phyloP scores from a whole-genome alignment of 2,329 filamentous ascomycete species.

The Trichoderma semiorbis region DNA sequence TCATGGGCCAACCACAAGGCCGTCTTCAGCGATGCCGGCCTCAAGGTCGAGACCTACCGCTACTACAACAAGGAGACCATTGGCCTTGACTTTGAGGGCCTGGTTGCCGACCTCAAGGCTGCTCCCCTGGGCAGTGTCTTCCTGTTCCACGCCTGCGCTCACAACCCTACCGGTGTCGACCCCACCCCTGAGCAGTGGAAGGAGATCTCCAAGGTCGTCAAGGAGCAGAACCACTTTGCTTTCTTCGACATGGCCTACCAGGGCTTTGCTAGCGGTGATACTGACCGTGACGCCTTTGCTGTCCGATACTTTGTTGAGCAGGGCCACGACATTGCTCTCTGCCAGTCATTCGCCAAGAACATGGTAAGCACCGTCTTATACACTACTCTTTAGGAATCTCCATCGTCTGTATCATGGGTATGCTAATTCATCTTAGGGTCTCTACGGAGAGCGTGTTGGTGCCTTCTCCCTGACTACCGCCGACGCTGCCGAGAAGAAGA shows the following conservation, averaged over 20 bases:
- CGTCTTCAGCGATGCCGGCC: conserved; percentile 88
- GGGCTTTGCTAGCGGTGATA: conserved; percentile 91
- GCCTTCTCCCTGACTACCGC: conserved; percentile 91
- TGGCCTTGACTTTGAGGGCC: conserved; percentile 92
- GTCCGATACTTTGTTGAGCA: conserved; percentile 89
- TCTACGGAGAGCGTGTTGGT: conserved; percentile 97
- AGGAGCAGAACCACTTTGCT: conserved; percentile 81
- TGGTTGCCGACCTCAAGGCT: conserved; percentile 84
- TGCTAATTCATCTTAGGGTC: conserved; percentile 56
- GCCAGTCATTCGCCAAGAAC: conserved; percentile 98
- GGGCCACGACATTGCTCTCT: conserved; percentile 82
- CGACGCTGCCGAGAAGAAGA: conserved; percentile 86
- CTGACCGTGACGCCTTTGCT: conserved; percentile 88
- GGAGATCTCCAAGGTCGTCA: conserved; percentile 82
- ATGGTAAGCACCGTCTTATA: conserved; percentile 60
- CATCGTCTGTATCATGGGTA: rapidly evolving
- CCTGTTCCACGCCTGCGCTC: conserved; percentile 92
- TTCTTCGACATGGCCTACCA: conserved; percentile 99
- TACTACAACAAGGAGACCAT: conserved; percentile 99
- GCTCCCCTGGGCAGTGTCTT: conserved; percentile 85
- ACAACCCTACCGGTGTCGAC: conserved; percentile 97
- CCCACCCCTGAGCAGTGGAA: conserved; percentile 90
- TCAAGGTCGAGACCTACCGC: conserved; percentile 90
- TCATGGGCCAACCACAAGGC: conserved; percentile 82
- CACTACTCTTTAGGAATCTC: neutral